Evolutionary conservation across 352 stramenopile genomes (phyloP), one percentile per base, ranked within the genome.

Genomic region (Pythium periplocum): DNA sequence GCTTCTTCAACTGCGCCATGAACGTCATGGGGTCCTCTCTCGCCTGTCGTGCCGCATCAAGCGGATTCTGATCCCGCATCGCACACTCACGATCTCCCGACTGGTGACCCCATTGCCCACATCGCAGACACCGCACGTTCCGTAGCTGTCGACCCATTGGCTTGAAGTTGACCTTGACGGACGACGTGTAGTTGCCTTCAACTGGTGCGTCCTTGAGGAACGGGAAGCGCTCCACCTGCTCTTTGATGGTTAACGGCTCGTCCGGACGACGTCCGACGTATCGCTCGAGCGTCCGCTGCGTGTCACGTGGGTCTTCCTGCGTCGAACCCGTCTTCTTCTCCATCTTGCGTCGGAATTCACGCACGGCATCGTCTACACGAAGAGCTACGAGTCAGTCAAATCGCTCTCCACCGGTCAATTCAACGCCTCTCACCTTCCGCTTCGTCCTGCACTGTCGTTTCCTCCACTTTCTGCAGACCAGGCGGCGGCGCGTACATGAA

Each of bases 131-230:
- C 17, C 69, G 68, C 37, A 95, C 81, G 57, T 96, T 94, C 52
- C 86, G 85, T 57, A 96, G 57, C 51, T 76, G 71, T n/a, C 83
- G 53, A 33, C 86, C 86, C 63, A 96, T 64, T 10, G 85, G 86
- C 41, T 96, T 86, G 59, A 96, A 96, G 41, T 92, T 93, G 6
- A 96, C 85, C 37, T 80, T 80, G 39, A 95, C 84, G 0, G 75
- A 77, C 51, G 83, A 66, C 2, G 87, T 87, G 66, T 91, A 95
- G 35, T 78, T 77, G 42, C 86, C 83, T 54, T 95, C 82, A 12
- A 96, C 87, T 3, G 87, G 87, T 11, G 87, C 87, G 55, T 93
- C 77, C 56, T 95, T 93, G 4, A 96, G 68, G n/a, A 95, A 84
- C 30, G 87, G 85, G 34, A 96, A 96, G 9, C 87, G 83, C 58